A percentile compares a stretch with the other conserved stretches of the same genome.
phyloP scores from a whole-genome alignment of 805 yeast species.

The Kazachstania kunashirensis region DNA sequence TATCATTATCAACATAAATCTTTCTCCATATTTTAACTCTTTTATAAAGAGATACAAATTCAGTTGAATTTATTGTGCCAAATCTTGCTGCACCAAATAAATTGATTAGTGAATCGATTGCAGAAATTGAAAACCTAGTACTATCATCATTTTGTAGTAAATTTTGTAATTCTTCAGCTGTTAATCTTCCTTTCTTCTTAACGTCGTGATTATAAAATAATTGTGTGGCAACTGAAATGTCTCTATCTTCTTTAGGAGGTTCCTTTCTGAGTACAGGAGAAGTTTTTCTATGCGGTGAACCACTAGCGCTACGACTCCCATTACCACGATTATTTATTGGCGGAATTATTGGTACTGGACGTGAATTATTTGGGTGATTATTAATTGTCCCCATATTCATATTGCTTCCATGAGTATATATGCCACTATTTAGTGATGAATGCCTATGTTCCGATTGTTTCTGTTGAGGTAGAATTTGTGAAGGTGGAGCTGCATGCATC shows the following conservation, averaged over 20 bases:
- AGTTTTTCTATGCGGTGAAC: constrained; percentile 4
- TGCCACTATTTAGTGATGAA: neutral
- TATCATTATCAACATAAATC: constrained; percentile 29
- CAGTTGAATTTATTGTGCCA: constrained; percentile 27
- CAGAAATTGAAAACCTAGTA: constrained; percentile 26
- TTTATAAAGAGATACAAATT: constrained; percentile 28
- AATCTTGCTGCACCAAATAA: constrained; percentile 29
- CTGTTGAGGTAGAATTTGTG: constrained; percentile 1
- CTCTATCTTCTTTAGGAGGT: constrained; percentile 12
- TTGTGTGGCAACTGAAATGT: constrained; percentile 23
- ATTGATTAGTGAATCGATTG: constrained; percentile 29
- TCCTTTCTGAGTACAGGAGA: constrained; percentile 2
- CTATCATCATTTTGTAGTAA: constrained; percentile 30
- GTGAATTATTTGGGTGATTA: neutral
- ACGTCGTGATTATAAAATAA: constrained; percentile 28
- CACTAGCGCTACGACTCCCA: neutral
- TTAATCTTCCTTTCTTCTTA: constrained; percentile 23
- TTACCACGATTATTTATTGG: neutral
- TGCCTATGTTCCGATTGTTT: neutral
- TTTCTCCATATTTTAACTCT: constrained; percentile 30
- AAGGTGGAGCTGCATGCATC: neutral
- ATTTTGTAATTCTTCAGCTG: constrained; percentile 29
- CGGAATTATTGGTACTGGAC: constrained; percentile 1
- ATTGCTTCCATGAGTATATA: constrained; percentile 1
- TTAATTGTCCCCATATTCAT: neutral